Evolutionary conservation across 129 eudicot genomes (phyloP).

Genomic region (Artemisia annua): DNA sequence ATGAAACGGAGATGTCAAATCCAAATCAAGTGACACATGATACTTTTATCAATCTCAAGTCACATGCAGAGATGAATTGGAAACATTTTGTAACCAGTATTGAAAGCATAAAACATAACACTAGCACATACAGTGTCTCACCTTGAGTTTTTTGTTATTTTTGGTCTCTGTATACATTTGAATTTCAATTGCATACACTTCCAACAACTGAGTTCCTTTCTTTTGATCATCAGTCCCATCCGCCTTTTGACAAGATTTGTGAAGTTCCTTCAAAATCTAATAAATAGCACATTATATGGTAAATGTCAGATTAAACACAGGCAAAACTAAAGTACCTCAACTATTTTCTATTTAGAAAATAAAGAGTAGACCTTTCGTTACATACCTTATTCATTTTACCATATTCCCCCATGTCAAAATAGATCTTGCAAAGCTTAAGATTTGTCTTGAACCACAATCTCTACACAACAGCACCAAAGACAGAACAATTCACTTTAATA

Average conservation of each 20-base stretch:
- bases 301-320: not conserved
- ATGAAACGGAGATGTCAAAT: too few relatives aligned
- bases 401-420: constrained; percentile 98
- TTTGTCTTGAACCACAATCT: constrained; percentile 98
- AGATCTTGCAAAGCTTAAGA: constrained; percentile 97
- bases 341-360: not conserved
- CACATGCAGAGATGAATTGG: not conserved
- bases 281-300: not conserved
- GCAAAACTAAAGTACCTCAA: not conserved
- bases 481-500: constrained; percentile 2
- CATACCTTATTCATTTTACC: constrained; percentile 96
- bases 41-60: not conserved
- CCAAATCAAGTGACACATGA: not conserved
- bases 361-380: not conserved
- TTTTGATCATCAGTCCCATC: constrained; percentile 99
- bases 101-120: constrained; percentile 13
- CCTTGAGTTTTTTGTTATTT: constrained; percentile 97
- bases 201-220: constrained; percentile 98
- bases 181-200: constrained; percentile 96
- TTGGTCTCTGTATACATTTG: constrained; percentile 99
- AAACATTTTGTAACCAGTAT: not conserved
- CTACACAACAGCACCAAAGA: constrained; percentile 37
- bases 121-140: constrained; percentile 22
- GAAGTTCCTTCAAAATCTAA: constrained; percentile 97
- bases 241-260: constrained; percentile 86